Base-by-base conservation (phyloP, 2,329 filamentous ascomycete genomes). In the Lecanicillium sp. region DNA sequence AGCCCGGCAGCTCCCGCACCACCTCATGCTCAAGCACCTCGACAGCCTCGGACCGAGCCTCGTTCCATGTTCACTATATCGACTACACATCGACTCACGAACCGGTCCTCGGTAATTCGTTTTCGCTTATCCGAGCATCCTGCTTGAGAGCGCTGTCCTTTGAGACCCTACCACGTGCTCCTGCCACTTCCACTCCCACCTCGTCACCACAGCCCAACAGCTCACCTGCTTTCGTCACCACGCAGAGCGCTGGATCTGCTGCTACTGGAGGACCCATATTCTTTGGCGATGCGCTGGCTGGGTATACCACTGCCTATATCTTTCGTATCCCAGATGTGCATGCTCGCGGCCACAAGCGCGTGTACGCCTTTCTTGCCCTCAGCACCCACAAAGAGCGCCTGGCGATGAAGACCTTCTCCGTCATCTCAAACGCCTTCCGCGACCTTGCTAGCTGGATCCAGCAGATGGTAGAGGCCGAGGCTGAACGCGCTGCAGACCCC, bases 31-130 rank as follows among this genome's bases (percentile, higher is more conserved):
- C 76, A 4, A 79, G 74, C 59, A 66, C 66, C 19, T 78, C 74
- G 39, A 79, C 75, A 5, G 65, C 67, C n/a, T 68, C 69, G 12
- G 68, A 68, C 44, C 57, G 60, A 51, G 58, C 69, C 26, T 65
- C 69, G 26, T 72, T 73, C 35, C 82, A 86, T 56, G 77, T 77
- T 5, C 82, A 86, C 58, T 84, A 78, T 55, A 68, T 85, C 42
- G 78, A 84, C 58, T 86, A 84, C 59, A 84, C 81, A 4, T 85
- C 82, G 2, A 83, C 80, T 4, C 81, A 84, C 59, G 81, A 84
- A 52, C 80, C 82, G 3, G 68, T 80, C 4, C 67, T 75, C 1
- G 71, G 79, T 12, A 69, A 71, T n/a, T 83, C 80, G 7, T 86
- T 83, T 64, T 80, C 79, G n/a, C 75, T 82, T 33, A 72, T 86